These are phyloP conservation scores for Volvox reticuliferus DNA, from an alignment of 139 green algal species.

Conservation along the genomic window DNA sequence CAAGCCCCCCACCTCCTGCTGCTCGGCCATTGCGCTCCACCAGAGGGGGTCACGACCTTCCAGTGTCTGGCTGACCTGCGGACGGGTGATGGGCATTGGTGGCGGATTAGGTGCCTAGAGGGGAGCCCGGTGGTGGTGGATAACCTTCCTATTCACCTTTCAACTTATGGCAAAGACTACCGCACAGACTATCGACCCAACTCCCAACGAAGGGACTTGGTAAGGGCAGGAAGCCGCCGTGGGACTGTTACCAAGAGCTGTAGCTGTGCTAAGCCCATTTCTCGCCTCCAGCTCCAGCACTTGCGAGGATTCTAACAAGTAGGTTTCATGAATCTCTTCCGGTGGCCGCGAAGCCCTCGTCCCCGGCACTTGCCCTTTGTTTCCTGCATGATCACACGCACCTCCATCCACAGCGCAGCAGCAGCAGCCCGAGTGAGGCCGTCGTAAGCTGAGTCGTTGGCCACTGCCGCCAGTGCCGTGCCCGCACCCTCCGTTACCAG, in stretches of 20 bases:
- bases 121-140: not conserved
- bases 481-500: conserved; percentile 56
- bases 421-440: conserved; percentile 48
- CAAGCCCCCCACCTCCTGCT: not conserved
- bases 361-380: no score
- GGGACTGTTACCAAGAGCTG: no score
- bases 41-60: conserved; percentile 53
- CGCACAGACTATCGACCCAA: no score
- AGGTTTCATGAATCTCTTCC: no score
- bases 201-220: no score
- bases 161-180: no score
- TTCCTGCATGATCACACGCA: not conserved
- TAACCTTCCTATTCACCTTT: no score
- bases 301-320: no score
- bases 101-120: not conserved
- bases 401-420: conserved; percentile 56
- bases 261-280: no score
- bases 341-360: not conserved
- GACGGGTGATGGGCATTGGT: not conserved
- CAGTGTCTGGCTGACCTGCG: conserved; percentile 43
- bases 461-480: conserved; percentile 40
- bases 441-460: conserved; percentile 47
- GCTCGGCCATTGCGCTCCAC: conserved; percentile 48
- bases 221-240: no score
- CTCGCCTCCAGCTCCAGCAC: no score